Evolutionary conservation across 768 basidiomycete genomes (phyloP).

Genomic region (Punctularia strigosozonata): DNA sequence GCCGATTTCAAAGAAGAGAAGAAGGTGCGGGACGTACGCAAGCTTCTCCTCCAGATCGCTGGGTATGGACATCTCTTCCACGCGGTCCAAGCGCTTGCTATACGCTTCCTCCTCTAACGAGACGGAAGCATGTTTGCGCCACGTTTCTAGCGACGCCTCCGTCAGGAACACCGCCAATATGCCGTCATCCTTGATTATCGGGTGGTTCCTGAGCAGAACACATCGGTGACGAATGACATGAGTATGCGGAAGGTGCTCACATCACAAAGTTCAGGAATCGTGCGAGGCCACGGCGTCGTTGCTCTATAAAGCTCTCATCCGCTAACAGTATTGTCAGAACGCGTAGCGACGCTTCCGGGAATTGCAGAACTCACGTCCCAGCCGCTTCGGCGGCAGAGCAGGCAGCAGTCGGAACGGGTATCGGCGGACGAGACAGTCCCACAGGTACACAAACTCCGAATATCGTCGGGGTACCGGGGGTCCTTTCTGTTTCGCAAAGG

Average conservation of each 20-base stretch:
- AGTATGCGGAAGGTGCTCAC: conserved; percentile 26
- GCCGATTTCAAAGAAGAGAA: not conserved
- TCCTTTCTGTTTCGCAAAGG: conserved; percentile 36
- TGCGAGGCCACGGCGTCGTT: conserved; percentile 76
- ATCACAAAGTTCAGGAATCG: conserved; percentile 73
- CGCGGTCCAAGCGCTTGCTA: conserved; percentile 63
- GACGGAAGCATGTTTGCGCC: conserved; percentile 71
- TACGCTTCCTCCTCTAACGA: conserved; percentile 82
- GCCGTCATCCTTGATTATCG: conserved; percentile 81
- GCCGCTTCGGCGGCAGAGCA: conserved; percentile 80
- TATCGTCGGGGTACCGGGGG: conserved; percentile 75
- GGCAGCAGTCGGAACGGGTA: conserved; percentile 93
- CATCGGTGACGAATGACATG: not conserved
- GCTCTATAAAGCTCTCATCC: conserved; percentile 86
- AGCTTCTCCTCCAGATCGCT: conserved; percentile 89
- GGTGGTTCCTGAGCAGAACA: conserved; percentile 68
- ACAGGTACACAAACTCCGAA: conserved; percentile 85
- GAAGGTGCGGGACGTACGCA: conserved; percentile 27
- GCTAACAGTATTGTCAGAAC: conserved; percentile 28
- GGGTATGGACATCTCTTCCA: conserved; percentile 89
- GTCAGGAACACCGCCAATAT: conserved; percentile 71
- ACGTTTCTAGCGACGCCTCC: conserved; percentile 74
- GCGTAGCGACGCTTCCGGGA: not conserved
- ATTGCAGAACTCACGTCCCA: conserved; percentile 55
- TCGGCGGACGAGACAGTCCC: conserved; percentile 74